Evolutionary conservation across 1,139 yeast species (phyloP).

Genomic region (Spathaspora sp.): DNA sequence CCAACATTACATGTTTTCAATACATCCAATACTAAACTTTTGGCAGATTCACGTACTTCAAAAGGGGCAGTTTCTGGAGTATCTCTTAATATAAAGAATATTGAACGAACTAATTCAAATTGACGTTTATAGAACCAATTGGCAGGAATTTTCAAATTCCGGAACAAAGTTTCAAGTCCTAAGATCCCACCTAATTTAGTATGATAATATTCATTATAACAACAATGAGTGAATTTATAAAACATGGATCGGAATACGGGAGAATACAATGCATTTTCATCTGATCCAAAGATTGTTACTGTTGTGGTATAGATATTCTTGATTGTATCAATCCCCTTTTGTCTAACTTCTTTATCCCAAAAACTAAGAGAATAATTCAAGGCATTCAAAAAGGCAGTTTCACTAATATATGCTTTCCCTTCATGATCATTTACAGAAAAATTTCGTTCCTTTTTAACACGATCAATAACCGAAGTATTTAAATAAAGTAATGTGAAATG

Average conservation of each 20-base stretch:
- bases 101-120: slow-evolving; percentile 79
- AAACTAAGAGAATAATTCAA: slow-evolving; percentile 80
- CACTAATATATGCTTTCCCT: slow-evolving; percentile 69
- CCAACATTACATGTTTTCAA: slow-evolving; percentile 64
- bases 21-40: slow-evolving; percentile 60
- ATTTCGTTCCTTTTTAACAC: slow-evolving; percentile 65
- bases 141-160: slow-evolving; percentile 65
- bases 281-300: slow-evolving; percentile 62
- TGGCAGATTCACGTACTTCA: slow-evolving; percentile 72
- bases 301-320: slow-evolving; percentile 64
- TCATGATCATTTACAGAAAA: slow-evolving; percentile 80
- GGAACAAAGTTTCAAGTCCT: slow-evolving; percentile 74
- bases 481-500: slow-evolving; percentile 80
- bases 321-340: slow-evolving; percentile 68
- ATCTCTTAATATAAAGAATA: slow-evolving; percentile 87
- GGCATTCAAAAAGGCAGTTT: slow-evolving; percentile 70
- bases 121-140: slow-evolving; percentile 77
- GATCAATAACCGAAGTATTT: slow-evolving; percentile 70
- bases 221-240: slow-evolving; percentile 82
- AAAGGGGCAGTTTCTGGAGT: slow-evolving; percentile 88
- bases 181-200: slow-evolving; percentile 86
- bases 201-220: slow-evolving; percentile 86
- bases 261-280: slow-evolving; percentile 64
- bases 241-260: slow-evolving; percentile 77
- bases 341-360: slow-evolving; percentile 67